Evolutionary conservation across 805 yeast genomes (phyloP).

Genomic region (Ogataea siamensis): DNA sequence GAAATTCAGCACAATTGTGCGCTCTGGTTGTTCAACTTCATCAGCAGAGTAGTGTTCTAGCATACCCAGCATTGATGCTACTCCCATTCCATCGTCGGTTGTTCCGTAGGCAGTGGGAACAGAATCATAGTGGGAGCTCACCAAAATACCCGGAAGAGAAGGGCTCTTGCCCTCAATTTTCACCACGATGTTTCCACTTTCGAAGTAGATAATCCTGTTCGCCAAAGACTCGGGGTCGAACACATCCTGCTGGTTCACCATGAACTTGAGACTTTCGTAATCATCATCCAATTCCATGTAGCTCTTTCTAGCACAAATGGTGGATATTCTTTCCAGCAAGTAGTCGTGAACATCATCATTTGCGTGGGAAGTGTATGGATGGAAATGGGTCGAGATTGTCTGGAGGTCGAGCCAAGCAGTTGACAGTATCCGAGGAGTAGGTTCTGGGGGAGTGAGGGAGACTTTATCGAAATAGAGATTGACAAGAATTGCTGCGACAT

Average conservation of each 20-base stretch:
- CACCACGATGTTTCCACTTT: conserved; percentile 77
- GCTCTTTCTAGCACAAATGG: conserved; percentile 30
- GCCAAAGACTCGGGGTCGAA: conserved; percentile 41
- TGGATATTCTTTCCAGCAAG: conserved; percentile 43
- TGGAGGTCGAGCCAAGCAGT: conserved; percentile 75
- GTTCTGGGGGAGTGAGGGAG: conserved; percentile 43
- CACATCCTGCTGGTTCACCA: conserved; percentile 49
- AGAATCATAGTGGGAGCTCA: conserved; percentile 87
- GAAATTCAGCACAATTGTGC: conserved; percentile 79
- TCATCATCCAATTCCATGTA: conserved; percentile 42
- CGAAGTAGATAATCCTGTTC: conserved; percentile 66
- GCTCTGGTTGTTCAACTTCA: conserved; percentile 49
- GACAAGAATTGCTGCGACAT: conserved; percentile 38
- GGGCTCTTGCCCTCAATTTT: conserved; percentile 64
- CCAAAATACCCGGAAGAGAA: conserved; percentile 59
- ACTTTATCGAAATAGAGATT: conserved; percentile 37
- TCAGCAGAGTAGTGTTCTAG: conserved; percentile 45
- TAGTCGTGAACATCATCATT: conserved; percentile 77
- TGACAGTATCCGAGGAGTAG: conserved; percentile 37
- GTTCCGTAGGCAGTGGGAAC: conserved; percentile 87
- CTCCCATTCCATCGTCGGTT: conserved; percentile 90
- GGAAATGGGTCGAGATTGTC: conserved; percentile 59
- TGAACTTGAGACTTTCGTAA: conserved; percentile 38
- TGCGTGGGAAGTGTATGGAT: conserved; percentile 76
- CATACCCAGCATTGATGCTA: conserved; percentile 75